These are phyloP conservation scores for Dimargaris cristalligena DNA, from an alignment of 192 early-diverging fungal species.

Conservation along the genomic window DNA sequence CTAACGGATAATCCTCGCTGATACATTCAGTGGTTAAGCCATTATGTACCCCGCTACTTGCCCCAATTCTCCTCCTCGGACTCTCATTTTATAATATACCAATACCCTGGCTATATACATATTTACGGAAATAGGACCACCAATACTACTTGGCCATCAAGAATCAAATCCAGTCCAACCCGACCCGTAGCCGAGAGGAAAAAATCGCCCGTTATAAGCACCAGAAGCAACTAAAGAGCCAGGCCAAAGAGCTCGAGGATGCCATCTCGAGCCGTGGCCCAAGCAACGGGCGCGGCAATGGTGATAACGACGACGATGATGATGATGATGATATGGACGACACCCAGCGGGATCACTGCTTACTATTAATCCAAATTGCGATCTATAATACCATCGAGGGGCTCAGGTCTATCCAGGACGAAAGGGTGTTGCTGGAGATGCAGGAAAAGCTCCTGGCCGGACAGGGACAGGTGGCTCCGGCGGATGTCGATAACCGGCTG, in stretches of 20 bases:
- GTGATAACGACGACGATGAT: constrained; percentile 16
- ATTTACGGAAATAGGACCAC: constrained; percentile 16
- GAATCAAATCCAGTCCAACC: constrained; percentile 25
- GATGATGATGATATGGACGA: constrained; percentile 51
- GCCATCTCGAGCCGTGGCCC: background rate
- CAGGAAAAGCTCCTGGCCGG: constrained; percentile 24
- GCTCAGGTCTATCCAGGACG: constrained; percentile 51
- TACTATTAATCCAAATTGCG: constrained; percentile 55
- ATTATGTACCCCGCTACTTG: constrained; percentile 17
- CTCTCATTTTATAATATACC: constrained; percentile 17
- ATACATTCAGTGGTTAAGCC: background rate
- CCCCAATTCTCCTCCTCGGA: constrained; percentile 17
- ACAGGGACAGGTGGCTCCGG: constrained; percentile 11
- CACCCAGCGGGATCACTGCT: constrained; percentile 49
- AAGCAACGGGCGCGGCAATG: constrained; percentile 4
- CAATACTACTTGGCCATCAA: constrained; percentile 14
- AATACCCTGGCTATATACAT: too few relatives aligned
- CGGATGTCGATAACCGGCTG: constrained; percentile 4
- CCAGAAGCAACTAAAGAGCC: constrained; percentile 50
- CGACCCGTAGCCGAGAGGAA: constrained; percentile 36
- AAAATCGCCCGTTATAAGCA: constrained; percentile 64
- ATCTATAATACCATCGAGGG: constrained; percentile 56
- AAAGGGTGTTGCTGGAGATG: constrained; percentile 68
- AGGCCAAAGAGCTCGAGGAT: constrained; percentile 22
- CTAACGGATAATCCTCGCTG: background rate